A percentile compares a stretch with the other conserved stretches of the same genome.
Conservation (phyloP, 352 stramenopile species). For the Elongisporangium undulatum region DNA sequence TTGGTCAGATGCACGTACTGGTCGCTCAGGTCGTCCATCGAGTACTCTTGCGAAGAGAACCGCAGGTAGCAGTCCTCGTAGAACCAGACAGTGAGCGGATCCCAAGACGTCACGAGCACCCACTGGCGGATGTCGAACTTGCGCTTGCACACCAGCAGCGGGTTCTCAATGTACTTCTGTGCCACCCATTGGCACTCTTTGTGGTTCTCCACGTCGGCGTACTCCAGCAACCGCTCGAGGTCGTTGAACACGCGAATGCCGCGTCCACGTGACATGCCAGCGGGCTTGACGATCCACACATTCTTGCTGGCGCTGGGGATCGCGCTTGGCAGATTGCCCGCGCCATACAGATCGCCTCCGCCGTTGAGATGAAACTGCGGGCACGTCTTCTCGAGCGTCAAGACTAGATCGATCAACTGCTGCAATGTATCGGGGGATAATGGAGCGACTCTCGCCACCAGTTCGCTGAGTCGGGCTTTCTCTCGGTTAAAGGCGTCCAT, state of each 20-base stretch:
- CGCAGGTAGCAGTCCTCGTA: slow-evolving; percentile 91
- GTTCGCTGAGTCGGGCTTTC: slow-evolving; percentile 43
- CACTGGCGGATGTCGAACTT: slow-evolving; percentile 94
- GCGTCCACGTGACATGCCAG: slow-evolving; percentile 74
- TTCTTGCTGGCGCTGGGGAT: slow-evolving; percentile 47
- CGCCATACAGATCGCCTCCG: slow-evolving; percentile 21
- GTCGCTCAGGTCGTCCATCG: slow-evolving; percentile 76
- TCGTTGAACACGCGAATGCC: slow-evolving; percentile 90
- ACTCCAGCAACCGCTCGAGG: slow-evolving; percentile 72
- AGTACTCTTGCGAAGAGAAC: slow-evolving; percentile 86
- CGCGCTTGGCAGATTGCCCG: slow-evolving; percentile 5
- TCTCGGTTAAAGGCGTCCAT: slow-evolving; percentile 46
- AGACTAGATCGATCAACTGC: slow-evolving; percentile 25
- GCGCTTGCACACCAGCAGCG: slow-evolving; percentile 75
- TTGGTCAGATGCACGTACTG: slow-evolving; percentile 93
- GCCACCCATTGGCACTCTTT: slow-evolving; percentile 84
- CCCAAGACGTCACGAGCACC: slow-evolving; percentile 92
- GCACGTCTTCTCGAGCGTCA: slow-evolving; percentile 33
- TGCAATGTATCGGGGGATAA: slow-evolving; percentile 17
- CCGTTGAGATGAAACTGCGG: slow-evolving; percentile 79
- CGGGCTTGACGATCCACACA: slow-evolving; percentile 94
- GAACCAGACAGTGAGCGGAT: slow-evolving; percentile 92
- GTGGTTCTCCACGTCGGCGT: slow-evolving; percentile 84
- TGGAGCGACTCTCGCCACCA: slow-evolving; percentile 34
- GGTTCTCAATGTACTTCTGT: slow-evolving; percentile 90